phyloP scores from a whole-genome alignment of 2,329 filamentous ascomycete species.

The Penicillium capsulatum region DNA sequence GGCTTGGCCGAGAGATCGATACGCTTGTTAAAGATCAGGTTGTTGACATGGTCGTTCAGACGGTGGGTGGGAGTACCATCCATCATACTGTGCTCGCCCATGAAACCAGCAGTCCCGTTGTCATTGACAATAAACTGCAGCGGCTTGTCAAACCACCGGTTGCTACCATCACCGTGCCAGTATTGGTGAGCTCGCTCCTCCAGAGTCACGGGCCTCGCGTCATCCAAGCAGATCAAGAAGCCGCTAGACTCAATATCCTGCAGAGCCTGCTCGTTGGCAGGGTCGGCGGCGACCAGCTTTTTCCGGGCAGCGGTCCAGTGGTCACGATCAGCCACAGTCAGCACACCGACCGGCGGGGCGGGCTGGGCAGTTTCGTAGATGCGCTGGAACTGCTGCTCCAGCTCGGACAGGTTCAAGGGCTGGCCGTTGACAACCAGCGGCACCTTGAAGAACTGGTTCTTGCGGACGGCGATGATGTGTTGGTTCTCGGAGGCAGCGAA shows the following conservation, averaged over 20 bases:
- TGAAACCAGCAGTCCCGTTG: slow-evolving; percentile 95
- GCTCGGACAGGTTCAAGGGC: slow-evolving; percentile 81
- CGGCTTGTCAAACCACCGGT: slow-evolving; percentile 98
- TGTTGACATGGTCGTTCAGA: slow-evolving; percentile 88
- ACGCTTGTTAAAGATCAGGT: slow-evolving; percentile 89
- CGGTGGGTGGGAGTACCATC: slow-evolving; percentile 97
- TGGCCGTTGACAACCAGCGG: slow-evolving; percentile 73
- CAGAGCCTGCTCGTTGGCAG: slow-evolving; percentile 72
- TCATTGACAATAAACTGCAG: slow-evolving; percentile 97
- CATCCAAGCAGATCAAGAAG: slow-evolving; percentile 90
- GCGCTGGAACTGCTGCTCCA: slow-evolving; percentile 82
- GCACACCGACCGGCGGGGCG: slow-evolving; percentile 69
- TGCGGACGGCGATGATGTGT: slow-evolving; percentile 84
- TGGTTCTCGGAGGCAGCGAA: slow-evolving; percentile 70
- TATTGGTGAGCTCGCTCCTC: slow-evolving; percentile 94
- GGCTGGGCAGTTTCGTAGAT: slow-evolving; percentile 74
- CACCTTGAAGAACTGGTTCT: slow-evolving; percentile 98
- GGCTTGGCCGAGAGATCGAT: slow-evolving; percentile 78
- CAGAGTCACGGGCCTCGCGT: slow-evolving; percentile 83
- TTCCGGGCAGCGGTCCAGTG: slow-evolving; percentile 82
- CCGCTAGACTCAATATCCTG: slow-evolving; percentile 81
- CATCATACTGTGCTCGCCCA: slow-evolving; percentile 99
- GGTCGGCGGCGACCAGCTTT: slow-evolving; percentile 68
- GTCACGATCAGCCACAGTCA: slow-evolving; percentile 92
- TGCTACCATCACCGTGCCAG: slow-evolving; percentile 95